Percentiles rank a stretch among this genome's conserved stretches.
These are phyloP conservation scores for Curvularia sp. DNA, from an alignment of 2,329 filamentous ascomycete species.

Conservation along the genomic window DNA sequence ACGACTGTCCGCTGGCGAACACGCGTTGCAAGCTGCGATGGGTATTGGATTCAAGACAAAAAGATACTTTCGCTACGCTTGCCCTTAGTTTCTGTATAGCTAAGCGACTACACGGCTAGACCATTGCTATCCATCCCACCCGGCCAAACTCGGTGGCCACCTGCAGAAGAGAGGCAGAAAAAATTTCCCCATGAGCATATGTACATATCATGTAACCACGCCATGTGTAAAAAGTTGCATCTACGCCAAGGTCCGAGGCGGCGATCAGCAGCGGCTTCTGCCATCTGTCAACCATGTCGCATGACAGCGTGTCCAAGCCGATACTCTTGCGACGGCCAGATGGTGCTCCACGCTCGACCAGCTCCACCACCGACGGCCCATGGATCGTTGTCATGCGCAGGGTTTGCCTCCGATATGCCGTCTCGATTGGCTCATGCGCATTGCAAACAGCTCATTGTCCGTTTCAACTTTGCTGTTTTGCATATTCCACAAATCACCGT, in stretches of 20 bases:
- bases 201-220: too few relatives aligned
- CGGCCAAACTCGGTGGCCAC: neutral
- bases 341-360: neutral
- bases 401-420: neutral
- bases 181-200: neutral
- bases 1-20: too few relatives aligned
- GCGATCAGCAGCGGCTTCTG: conserved; percentile 28
- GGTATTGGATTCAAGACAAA: too few relatives aligned
- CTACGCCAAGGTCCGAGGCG: neutral
- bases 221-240: neutral
- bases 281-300: neutral
- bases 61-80: neutral
- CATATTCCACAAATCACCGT: conserved; percentile 4
- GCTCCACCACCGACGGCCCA: neutral
- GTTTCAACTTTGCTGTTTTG: conserved; percentile 21
- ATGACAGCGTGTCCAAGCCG: neutral
- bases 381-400: neutral
- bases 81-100: neutral
- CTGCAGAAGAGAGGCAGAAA: neutral
- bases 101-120: neutral
- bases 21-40: too few relatives aligned
- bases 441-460: neutral
- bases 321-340: neutral
- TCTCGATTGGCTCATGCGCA: neutral
- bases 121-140: neutral